Base-by-base conservation (phyloP, 129 eudicot genomes). In the Arctium minus region DNA sequence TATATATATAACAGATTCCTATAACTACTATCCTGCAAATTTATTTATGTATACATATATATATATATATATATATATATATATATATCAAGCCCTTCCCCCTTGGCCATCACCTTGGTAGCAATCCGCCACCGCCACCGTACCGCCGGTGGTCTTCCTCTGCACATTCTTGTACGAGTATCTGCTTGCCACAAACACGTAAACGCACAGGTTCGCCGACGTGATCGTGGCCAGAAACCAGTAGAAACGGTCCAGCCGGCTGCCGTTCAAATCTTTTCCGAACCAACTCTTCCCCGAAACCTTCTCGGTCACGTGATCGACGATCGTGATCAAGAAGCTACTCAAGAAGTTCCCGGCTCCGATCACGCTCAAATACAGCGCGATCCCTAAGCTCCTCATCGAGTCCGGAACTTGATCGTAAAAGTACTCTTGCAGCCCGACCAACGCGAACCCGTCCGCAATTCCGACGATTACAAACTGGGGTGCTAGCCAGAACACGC, bases 401-500 rank as follows among this genome's bases (percentile, higher is more conserved):
- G 98, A 90, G 29, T 94, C 94, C 2, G 98, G 97, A 40, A 94
- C 97, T 85, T 94, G 94, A 18, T 92, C 94, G 37, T 94, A 94
- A 50, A 94, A 94, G 77, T 87, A 94, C 75, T 94, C 98, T 79
- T 94, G 98, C 79, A 94, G 79, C 1, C 97, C 98, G 27, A 94
- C 97, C 4, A 94, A 80, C 6, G 90, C 76, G 40, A 94, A 92
- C 74, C 88, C 94, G 48, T 94, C 98, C 10, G 90, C 97, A 0
- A 92, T 44, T 29, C 98, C 98, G 8, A 92, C 29, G 1, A 92
- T 74, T 2, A 92, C 13, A 72, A 88, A 94, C 50, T 92, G 97
- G 1, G 98, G 98, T 17, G 91, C 94, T 40, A 94, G 80, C 98
- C 98, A 94, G 38, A 92, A 87, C 29, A 87, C 94, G 35, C 92